These are phyloP conservation scores for Fusarium xylarioides DNA, from an alignment of 2,329 filamentous ascomycete species.

Conservation along the genomic window DNA sequence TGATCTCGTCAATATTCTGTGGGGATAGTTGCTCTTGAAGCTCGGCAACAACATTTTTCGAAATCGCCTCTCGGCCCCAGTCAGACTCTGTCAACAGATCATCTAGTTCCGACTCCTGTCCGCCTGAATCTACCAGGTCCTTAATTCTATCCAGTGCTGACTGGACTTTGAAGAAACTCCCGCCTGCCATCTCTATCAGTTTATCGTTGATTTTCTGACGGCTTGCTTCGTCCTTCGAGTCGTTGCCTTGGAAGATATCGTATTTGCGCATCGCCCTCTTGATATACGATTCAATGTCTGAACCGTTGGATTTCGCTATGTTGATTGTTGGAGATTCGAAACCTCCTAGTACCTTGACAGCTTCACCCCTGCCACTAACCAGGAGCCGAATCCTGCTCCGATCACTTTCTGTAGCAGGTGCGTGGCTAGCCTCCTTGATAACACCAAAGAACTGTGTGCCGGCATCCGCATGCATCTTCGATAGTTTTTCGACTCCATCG, in stretches of 20 bases:
- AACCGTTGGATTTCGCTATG: background rate
- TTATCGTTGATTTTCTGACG: background rate
- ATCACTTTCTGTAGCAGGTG: background rate
- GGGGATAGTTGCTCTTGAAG: background rate
- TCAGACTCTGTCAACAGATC: background rate
- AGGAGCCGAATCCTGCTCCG: background rate
- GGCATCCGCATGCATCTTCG: background rate
- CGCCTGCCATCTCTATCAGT: background rate
- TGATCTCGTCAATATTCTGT: background rate
- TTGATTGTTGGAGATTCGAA: background rate
- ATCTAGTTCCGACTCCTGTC: background rate
- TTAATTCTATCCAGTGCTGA: background rate
- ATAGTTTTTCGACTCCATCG: background rate
- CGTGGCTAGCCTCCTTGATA: background rate
- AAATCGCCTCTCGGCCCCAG: background rate
- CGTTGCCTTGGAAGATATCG: background rate
- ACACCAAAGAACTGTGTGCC: background rate
- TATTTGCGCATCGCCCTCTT: background rate
- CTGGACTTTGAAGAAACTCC: background rate
- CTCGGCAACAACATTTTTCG: background rate
- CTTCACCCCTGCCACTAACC: background rate
- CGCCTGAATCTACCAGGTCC: background rate
- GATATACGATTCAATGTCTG: background rate
- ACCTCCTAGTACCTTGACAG: background rate
- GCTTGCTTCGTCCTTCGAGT: background rate